Base-by-base conservation (phyloP, 208 protist species). In the Vickermania ingenoplastis region DNA sequence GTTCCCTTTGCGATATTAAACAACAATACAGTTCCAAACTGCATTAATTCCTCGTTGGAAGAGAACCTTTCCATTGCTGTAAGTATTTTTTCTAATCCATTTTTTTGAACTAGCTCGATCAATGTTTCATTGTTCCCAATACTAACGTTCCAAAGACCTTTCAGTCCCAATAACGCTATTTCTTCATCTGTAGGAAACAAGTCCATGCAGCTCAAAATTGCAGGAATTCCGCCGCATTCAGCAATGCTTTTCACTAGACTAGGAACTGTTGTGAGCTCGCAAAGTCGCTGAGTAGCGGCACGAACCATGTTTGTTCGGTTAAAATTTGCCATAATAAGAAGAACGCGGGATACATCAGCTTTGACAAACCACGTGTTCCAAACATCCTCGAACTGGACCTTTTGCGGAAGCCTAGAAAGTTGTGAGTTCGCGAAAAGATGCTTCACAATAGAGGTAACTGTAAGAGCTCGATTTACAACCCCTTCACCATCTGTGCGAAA, bases 391-490 rank as follows among this genome's bases (percentile, higher is more conserved):
- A 88, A 89, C 1, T 69, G 72, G 23, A 73, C 28, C 0, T 79
- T 41, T 49, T 91, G 68, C n/a, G 83, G 63, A 30, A 96, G 74
- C n/a, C 63, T 59, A 2, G 59, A 29, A 41, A 96, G 75, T 73
- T 92, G 77, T 61, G 71, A 65, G 53, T 93, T 94, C 22, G 82
- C 86, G 61, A 96, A 96, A 21, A 94, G 73, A 53, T 96, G 91
- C 66, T 86, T 83, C 60, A 96, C 86, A 53, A 96, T 88, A 17
- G 81, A 71, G n/a, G 65, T 60, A 62, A 96, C 79, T 13, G 77
- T 77, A 29, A 96, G 64, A 5, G 89, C 81, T 25, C 84, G 85
- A 55, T 83, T 91, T 26, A 92, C 68, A 22, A 95, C 60, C 26
- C 91, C 87, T 57, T 89, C 85, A 17, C 63, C 73, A 30, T 85